Evolutionary conservation across 1,139 yeast species (phyloP).

Genomic region (Candida sanyaensis): DNA sequence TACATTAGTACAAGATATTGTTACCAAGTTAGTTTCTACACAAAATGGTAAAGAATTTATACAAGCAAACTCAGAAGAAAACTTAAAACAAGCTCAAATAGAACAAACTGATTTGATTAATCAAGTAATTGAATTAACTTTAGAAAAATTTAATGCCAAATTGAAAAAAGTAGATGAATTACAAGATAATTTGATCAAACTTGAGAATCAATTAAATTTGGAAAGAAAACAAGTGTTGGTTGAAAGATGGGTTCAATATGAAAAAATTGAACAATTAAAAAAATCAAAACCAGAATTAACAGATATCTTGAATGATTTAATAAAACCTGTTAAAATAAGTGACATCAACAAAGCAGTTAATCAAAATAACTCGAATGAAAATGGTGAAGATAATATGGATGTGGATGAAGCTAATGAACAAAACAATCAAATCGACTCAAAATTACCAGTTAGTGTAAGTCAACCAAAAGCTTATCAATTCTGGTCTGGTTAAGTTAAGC

Average conservation of each 20-base stretch:
- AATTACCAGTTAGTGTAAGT: slow-evolving; percentile 56
- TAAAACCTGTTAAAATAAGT: slow-evolving; percentile 38
- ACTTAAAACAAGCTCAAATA: slow-evolving; percentile 26
- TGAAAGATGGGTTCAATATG: slow-evolving; percentile 49
- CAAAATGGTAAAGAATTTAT: slow-evolving; percentile 37
- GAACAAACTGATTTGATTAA: slow-evolving; percentile 46
- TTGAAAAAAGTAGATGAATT: slow-evolving; percentile 48
- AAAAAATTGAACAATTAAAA: slow-evolving; percentile 44
- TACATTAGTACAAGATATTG: slow-evolving; percentile 36
- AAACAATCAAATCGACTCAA: slow-evolving; percentile 20
- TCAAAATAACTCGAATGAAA: slow-evolving; percentile 16
- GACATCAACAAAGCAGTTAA: slow-evolving; percentile 33
- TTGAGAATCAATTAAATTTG: slow-evolving; percentile 50
- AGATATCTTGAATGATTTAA: slow-evolving; percentile 41
- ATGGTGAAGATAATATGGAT: slow-evolving; percentile 31
- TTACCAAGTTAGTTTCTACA: slow-evolving; percentile 30
- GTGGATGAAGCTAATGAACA: slow-evolving; percentile 22
- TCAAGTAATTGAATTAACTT: slow-evolving; percentile 57
- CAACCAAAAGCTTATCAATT: slow-evolving; percentile 59
- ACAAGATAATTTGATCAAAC: slow-evolving; percentile 51
- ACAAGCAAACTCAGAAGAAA: slow-evolving; percentile 28
- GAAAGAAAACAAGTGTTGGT: slow-evolving; percentile 50
- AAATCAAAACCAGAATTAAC: slow-evolving; percentile 47
- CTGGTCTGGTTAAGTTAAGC: slow-evolving; percentile 49
- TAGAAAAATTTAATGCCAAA: slow-evolving; percentile 58